phyloP scores from a whole-genome alignment of 768 basidiomycete species.

The Paxillus involutus region DNA sequence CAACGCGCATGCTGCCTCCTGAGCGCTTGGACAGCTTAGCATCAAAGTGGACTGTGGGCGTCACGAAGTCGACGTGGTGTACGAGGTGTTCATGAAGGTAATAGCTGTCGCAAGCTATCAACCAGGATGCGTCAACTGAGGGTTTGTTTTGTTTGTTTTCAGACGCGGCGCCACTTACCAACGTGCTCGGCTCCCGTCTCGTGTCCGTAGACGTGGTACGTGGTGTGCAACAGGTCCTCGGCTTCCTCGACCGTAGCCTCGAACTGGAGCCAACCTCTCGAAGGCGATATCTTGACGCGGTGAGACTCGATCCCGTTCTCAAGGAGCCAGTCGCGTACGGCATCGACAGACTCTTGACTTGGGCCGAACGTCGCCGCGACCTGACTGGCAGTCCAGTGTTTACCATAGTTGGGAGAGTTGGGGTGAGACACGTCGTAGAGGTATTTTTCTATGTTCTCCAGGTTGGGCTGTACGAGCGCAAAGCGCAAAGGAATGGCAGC shows the following conservation, averaged over 20 bases:
- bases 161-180: slow-evolving; percentile 21
- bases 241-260: slow-evolving; percentile 42
- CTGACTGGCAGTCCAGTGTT: slow-evolving; percentile 42
- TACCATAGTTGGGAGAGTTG: slow-evolving; percentile 42
- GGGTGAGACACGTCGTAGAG: slow-evolving; percentile 46
- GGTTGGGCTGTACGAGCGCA: slow-evolving; percentile 43
- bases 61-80: slow-evolving; percentile 43
- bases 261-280: slow-evolving; percentile 41
- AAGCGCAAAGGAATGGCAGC: slow-evolving; percentile 43
- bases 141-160: slow-evolving; percentile 8
- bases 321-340: slow-evolving; percentile 41
- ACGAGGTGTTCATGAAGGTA: slow-evolving; percentile 38
- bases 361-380: slow-evolving; percentile 46
- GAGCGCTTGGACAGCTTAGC: slow-evolving; percentile 24
- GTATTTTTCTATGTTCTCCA: slow-evolving; percentile 38
- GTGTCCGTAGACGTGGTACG: slow-evolving; percentile 43
- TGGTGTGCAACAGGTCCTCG: slow-evolving; percentile 42
- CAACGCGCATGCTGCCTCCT: slow-evolving; percentile 1
- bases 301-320: slow-evolving; percentile 35
- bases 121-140: not conserved
- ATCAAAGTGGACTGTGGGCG: slow-evolving; percentile 44
- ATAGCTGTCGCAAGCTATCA: slow-evolving; percentile 39
- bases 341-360: slow-evolving; percentile 32
- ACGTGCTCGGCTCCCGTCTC: slow-evolving; percentile 37
- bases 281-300: slow-evolving; percentile 32